Evolutionary conservation across 805 yeast genomes (phyloP).

Genomic region (Saccharomycopsis fodiens): DNA sequence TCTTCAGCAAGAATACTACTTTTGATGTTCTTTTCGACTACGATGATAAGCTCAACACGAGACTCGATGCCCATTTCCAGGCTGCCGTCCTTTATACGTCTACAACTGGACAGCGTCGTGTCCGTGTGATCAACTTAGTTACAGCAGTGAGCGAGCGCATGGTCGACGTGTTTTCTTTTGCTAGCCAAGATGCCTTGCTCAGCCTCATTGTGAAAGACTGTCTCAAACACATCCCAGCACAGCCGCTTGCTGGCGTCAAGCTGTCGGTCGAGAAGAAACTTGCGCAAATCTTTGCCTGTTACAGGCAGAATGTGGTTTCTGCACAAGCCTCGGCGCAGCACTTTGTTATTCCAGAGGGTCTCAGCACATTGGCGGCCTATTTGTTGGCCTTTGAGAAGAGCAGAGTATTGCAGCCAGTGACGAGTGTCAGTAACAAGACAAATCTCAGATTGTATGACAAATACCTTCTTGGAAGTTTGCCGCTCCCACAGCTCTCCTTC

Average conservation of each 20-base stretch:
- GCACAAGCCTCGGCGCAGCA: conserved; percentile 43
- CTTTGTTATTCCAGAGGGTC: conserved; percentile 73
- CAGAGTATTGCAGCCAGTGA: conserved; percentile 40
- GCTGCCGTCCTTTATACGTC: conserved; percentile 84
- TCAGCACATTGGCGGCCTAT: conserved; percentile 62
- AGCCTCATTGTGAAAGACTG: conserved; percentile 48
- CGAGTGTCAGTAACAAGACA: conserved; percentile 37
- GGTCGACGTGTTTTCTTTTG: conserved; percentile 67
- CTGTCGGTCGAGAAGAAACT: conserved; percentile 46
- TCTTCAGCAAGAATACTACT: conserved; percentile 53
- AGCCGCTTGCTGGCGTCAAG: conserved; percentile 40
- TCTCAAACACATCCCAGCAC: conserved; percentile 32
- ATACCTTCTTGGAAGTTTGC: conserved; percentile 42
- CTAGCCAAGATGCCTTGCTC: conserved; percentile 63
- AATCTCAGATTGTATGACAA: conserved; percentile 59
- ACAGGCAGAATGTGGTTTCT: conserved; percentile 38
- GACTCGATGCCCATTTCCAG: conserved; percentile 82
- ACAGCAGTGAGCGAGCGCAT: conserved; percentile 72
- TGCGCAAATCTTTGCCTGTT: conserved; percentile 50
- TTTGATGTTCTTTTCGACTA: conserved; percentile 66
- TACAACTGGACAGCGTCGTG: conserved; percentile 64
- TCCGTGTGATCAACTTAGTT: conserved; percentile 79
- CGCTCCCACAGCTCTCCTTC: conserved; percentile 49
- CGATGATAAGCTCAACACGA: conserved; percentile 65
- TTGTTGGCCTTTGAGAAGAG: conserved; percentile 65